phyloP scores from a whole-genome alignment of 768 basidiomycete species.

The Gyrodon lividus region DNA sequence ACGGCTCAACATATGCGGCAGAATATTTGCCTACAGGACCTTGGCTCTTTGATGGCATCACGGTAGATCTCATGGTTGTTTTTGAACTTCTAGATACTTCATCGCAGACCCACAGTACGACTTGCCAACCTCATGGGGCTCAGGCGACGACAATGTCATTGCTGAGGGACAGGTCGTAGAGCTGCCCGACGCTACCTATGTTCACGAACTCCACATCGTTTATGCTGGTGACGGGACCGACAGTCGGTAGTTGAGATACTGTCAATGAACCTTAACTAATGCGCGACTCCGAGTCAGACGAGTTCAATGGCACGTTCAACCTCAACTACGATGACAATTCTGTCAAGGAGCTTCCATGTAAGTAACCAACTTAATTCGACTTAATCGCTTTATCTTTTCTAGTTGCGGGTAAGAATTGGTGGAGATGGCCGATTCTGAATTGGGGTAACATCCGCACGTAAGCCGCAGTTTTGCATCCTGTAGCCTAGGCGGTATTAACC shows the following conservation, averaged over 20 bases:
- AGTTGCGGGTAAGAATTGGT: conserved; percentile 50
- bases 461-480: conserved; percentile 6
- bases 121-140: conserved; percentile 43
- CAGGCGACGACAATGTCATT: conserved; percentile 43
- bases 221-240: conserved; percentile 43
- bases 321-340: conserved; percentile 40
- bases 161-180: conserved; percentile 41
- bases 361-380: conserved; percentile 6
- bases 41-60: conserved; percentile 40
- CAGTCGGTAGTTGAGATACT: conserved; percentile 22
- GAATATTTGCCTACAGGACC: conserved; percentile 40
- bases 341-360: conserved; percentile 35
- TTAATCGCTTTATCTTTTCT: neutral
- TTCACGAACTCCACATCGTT: conserved; percentile 49
- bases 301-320: conserved; percentile 35
- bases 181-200: conserved; percentile 31
- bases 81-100: neutral
- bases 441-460: conserved; percentile 46
- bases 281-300: conserved; percentile 14
- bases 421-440: conserved; percentile 39
- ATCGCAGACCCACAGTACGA: conserved; percentile 36
- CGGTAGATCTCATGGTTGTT: conserved; percentile 23
- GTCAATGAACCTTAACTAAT: neutral
- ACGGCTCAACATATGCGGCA: conserved; percentile 40
- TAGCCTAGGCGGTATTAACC: neutral